A percentile compares a stretch with the other conserved stretches of the same genome.
Evolutionary conservation across 2,329 filamentous ascomycete species (phyloP).

Genomic region (Phialocephala subalpina): DNA sequence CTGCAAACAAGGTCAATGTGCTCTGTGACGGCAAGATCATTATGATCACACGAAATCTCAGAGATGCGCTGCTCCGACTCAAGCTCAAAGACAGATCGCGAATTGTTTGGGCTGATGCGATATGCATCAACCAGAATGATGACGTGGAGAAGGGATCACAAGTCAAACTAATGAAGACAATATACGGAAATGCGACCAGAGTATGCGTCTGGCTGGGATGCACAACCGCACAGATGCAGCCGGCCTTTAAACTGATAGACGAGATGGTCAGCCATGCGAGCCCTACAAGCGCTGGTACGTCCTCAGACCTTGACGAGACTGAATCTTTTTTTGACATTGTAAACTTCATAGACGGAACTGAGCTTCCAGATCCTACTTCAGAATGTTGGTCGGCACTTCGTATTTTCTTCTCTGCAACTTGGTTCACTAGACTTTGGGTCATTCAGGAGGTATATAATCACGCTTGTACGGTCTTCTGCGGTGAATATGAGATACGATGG

Average conservation of each 20-base stretch:
- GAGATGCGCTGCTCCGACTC: conserved; percentile 16
- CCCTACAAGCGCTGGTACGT: not conserved
- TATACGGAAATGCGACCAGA: conserved; percentile 34
- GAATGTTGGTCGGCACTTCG: conserved; percentile 14
- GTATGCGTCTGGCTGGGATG: conserved; percentile 39
- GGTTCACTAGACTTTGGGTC: conserved; percentile 20
- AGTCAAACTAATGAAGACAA: conserved; percentile 37
- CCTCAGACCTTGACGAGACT: not conserved
- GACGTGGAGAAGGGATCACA: conserved; percentile 35
- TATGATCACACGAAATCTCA: conserved; percentile 17
- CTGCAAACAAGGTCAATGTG: conserved; percentile 12
- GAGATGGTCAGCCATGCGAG: conserved; percentile 16
- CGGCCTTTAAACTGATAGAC: conserved; percentile 21
- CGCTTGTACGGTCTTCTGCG: conserved; percentile 22
- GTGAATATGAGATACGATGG: conserved; percentile 18
- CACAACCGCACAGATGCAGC: conserved; percentile 13
- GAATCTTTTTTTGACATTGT: conserved; percentile 1
- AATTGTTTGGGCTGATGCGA: conserved; percentile 36
- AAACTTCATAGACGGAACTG: conserved; percentile 13
- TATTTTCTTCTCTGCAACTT: conserved; percentile 22
- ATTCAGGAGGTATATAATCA: conserved; percentile 20
- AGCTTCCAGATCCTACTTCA: conserved; percentile 20
- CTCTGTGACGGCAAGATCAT: conserved; percentile 17
- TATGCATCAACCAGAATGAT: conserved; percentile 40
- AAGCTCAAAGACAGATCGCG: conserved; percentile 18